Evolutionary conservation across 805 yeast species (phyloP), one percentile per base, ranked within the genome.

Genomic region (Spathaspora girioi): DNA sequence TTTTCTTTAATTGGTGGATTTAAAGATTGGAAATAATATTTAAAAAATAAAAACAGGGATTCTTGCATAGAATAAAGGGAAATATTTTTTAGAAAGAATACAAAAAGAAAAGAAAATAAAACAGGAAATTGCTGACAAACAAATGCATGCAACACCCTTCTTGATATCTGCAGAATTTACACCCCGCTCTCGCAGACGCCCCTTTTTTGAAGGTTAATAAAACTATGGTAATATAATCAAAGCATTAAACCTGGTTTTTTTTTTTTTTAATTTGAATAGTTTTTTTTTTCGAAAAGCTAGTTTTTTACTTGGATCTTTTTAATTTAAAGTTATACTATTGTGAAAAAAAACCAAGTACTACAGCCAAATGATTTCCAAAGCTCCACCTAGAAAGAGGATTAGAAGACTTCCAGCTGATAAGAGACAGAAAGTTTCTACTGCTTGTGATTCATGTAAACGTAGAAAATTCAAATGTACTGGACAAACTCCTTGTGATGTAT

Each of bases 361-460:
- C 10, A 10, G 10, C 35, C n/a, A 35, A 42, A 42, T 42, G 44
- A 42, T 42, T 14, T 18, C 44, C 9, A 42, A 20, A 23, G 44
- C 44, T 42, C 44, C 44, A 19, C 27, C 27, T 3, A 49, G 47
- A 15, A 57, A 57, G 46, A 38, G 59, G 40, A 43, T 50, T 31
- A 50, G 60, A 46, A 50, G 49, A 44, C 27, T 57, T 38, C 59
- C 59, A 6, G 57, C 56, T 3, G 66, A 61, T n/a, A 60, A 60
- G 49, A 52, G 66, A 32, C 61, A 56, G 48, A 62, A 62, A 47
- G 66, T 62, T 2, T 59, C 65, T 27, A 60, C 63, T n/a, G 66
- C 66, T 26, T 62, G 66, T 50, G 66, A 62, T 49, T 52, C 57
- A 15, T 62, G 66, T 47, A 62, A 62, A 43, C 54, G 56, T 23